Evolutionary conservation across 805 yeast genomes (phyloP).

Genomic region (Scheffersomyces amazonensis): DNA sequence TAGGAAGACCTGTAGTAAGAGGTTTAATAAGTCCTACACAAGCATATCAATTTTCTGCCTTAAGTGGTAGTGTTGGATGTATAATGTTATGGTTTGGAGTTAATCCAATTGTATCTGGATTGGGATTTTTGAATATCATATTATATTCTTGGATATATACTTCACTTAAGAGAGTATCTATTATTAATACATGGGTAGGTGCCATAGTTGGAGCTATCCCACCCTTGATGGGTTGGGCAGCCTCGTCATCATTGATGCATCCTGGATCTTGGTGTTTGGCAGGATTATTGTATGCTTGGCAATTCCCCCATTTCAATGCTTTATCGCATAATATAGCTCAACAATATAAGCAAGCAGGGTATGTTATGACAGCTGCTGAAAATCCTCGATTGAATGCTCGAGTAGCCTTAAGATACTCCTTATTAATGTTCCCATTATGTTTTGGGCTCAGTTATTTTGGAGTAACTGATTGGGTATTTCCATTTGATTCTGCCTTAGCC

Average conservation of each 20-base stretch:
- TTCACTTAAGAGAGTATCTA: conserved; percentile 78
- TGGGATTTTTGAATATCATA: conserved; percentile 79
- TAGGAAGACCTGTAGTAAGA: conserved; percentile 84
- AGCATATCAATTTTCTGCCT: conserved; percentile 78
- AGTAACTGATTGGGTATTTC: conserved; percentile 79
- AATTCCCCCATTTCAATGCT: conserved; percentile 95
- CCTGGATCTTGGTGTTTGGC: conserved; percentile 98
- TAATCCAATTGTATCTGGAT: conserved; percentile 74
- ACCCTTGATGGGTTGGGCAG: conserved; percentile 99
- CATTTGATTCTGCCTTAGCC: conserved; percentile 74
- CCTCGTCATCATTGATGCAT: conserved; percentile 67
- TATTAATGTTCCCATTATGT: conserved; percentile 94
- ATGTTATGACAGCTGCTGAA: conserved; percentile 95
- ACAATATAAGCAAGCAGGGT: conserved; percentile 90
- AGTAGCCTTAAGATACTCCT: conserved; percentile 84
- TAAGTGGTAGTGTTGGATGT: conserved; percentile 71
- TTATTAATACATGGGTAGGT: conserved; percentile 96
- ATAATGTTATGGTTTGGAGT: conserved; percentile 73
- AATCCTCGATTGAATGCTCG: conserved; percentile 91
- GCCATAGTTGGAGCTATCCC: conserved; percentile 99
- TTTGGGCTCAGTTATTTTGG: conserved; percentile 74
- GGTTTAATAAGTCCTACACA: conserved; percentile 73
- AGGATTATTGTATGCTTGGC: conserved; percentile 91
- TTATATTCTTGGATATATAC: conserved; percentile 91
- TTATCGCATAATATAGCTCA: conserved; percentile 82